Base-by-base conservation (phyloP, 352 stramenopile species). In the Thraustotheca clavata region DNA sequence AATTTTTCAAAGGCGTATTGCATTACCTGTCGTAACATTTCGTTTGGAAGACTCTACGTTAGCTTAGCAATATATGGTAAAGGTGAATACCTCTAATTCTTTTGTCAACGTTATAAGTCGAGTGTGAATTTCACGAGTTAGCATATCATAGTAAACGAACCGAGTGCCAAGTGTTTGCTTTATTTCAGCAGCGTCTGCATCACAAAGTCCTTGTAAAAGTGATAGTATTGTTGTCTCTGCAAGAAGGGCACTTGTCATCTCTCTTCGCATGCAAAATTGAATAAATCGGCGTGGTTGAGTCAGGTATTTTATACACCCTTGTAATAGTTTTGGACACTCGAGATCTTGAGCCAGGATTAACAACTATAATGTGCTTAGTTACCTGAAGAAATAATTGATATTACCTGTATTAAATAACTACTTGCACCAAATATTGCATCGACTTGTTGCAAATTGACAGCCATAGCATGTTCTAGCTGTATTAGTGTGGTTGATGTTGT, bases 271-370 rank as follows among this genome's bases (percentile, higher is more conserved):
- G 2, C 74, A 75, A 31, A 89, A 91, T 39, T 91, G 80, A 3
- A 73, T 76, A 1, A 89, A 69, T 32, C 67, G 76, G 11, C 67
- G 46, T 2, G 69, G 49, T 39, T 77, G 75, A 35, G 75, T 79
- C 7, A 91, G 62, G 49, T 89, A 91, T 2, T 55, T 68, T 7
- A 88, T 62, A 14, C 88, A 36, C 4, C 78, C 80, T 4, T 78
- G 71, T 2, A 79, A 72, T 16, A 91, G 69, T 0, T 71, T 63
- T n/a, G 81, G 74, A 5, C 75, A 77, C 18, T 89, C 78, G 0
- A 91, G 50, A 43, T 91, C 82, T 60, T 91, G 79, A 0, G 82
- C 77, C 0, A 91, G 69, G 59, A 91, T 87, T 18, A 91, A 69
- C 2, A 91, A 60, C 0, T 65, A 54, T 31, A 50, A 50, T 50